These are phyloP conservation scores for Penicillium robsamsonii DNA, from an alignment of 495 filamentous ascomycete genomes.

Conservation along the genomic window DNA sequence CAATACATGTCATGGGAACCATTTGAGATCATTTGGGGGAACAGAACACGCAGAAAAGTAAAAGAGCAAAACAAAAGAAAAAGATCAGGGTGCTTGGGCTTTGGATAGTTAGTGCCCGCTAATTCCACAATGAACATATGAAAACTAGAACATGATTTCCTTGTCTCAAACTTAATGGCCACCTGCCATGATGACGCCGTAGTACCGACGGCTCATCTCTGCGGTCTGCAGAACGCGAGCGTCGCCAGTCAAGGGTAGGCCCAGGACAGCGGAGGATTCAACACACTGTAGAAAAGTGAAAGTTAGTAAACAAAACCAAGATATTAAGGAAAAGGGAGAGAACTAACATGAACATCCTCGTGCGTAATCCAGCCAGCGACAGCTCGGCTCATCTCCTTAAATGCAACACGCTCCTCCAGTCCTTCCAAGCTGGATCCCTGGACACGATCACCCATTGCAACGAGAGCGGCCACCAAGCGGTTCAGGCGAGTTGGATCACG, in stretches of 20 bases:
- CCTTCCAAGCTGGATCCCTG: slow-evolving; percentile 55
- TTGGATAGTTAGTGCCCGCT: neutral
- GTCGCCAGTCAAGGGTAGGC: slow-evolving; percentile 71
- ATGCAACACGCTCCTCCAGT: slow-evolving; percentile 78
- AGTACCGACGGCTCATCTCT: slow-evolving; percentile 68
- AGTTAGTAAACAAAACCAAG: slow-evolving; percentile 13
- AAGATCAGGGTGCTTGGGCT: neutral
- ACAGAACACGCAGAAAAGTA: neutral
- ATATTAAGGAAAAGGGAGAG: neutral
- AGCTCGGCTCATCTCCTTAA: slow-evolving; percentile 61
- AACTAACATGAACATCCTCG: slow-evolving; percentile 58
- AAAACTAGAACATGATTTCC: slow-evolving; percentile 1
- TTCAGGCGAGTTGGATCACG: slow-evolving; percentile 47
- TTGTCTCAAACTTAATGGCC: slow-evolving; percentile 30
- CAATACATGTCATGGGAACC: slow-evolving; percentile 18
- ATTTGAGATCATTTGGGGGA: slow-evolving; percentile 7
- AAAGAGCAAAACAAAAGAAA: slow-evolving; percentile 5
- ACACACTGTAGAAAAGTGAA: slow-evolving; percentile 27
- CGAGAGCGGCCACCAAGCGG: slow-evolving; percentile 61
- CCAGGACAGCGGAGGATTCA: slow-evolving; percentile 52
- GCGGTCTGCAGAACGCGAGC: slow-evolving; percentile 63
- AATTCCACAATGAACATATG: slow-evolving; percentile 2
- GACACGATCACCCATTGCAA: slow-evolving; percentile 57
- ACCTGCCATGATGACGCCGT: slow-evolving; percentile 52
- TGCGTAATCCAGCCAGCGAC: slow-evolving; percentile 60